A percentile compares a stretch with the other conserved stretches of the same genome.
These are phyloP conservation scores for Cordyceps farinosa DNA, from an alignment of 2,329 filamentous ascomycete species.

Conservation along the genomic window DNA sequence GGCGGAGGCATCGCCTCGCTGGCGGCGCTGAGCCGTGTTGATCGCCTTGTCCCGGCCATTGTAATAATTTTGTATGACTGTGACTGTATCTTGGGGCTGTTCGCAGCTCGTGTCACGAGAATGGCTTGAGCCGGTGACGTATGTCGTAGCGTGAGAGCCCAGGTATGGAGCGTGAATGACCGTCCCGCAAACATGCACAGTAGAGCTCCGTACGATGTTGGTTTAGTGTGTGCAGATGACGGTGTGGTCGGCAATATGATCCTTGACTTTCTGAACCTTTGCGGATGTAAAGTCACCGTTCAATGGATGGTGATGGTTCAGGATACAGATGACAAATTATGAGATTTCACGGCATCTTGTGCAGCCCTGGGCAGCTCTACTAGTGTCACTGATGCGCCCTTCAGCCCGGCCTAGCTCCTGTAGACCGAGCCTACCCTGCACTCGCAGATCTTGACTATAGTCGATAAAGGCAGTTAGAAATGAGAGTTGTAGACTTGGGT, in stretches of 20 bases:
- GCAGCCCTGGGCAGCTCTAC: neutral
- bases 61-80: neutral
- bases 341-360: neutral
- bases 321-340: neutral
- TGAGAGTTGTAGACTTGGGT: too few relatives aligned
- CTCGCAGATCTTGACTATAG: neutral
- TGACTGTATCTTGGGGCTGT: neutral
- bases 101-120: neutral
- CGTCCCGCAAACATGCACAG: slow-evolving; percentile 2
- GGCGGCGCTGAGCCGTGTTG: slow-evolving; percentile 39
- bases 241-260: neutral
- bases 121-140: neutral
- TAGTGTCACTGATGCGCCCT: neutral
- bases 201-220: neutral
- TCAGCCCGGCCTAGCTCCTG: neutral
- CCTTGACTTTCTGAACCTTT: neutral
- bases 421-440: neutral
- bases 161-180: slow-evolving; percentile 3
- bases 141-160: neutral
- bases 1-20: slow-evolving; percentile 25
- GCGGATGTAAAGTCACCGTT: neutral
- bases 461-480: too few relatives aligned
- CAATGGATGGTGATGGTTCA: neutral
- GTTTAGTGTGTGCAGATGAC: neutral
- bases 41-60: slow-evolving; percentile 37